Evolutionary conservation across 2,329 filamentous ascomycete species (phyloP).

Genomic region (Aureobasidium pullulans): DNA sequence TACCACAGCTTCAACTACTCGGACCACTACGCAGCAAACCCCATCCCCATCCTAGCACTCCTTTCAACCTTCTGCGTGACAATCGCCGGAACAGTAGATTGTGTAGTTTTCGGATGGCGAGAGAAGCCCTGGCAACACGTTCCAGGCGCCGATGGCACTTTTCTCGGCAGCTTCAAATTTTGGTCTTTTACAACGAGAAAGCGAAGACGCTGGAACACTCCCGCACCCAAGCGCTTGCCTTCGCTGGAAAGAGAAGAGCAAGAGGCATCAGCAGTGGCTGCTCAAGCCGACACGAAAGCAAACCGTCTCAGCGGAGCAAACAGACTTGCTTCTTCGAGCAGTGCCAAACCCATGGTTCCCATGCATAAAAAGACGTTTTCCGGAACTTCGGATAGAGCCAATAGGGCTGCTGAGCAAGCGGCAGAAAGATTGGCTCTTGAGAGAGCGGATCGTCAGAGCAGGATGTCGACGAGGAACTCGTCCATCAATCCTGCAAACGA

Average conservation of each 20-base stretch:
- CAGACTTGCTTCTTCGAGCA: neutral
- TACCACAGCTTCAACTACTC: constrained; percentile 55
- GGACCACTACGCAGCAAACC: constrained; percentile 42
- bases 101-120: constrained; percentile 58
- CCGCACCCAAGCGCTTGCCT: constrained; percentile 1
- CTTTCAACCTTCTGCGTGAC: constrained; percentile 52
- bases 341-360: constrained; percentile 9
- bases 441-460: constrained; percentile 22
- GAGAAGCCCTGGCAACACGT: constrained; percentile 65
- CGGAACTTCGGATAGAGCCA: constrained; percentile 25
- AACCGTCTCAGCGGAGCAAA: neutral
- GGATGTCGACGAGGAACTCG: neutral
- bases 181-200: constrained; percentile 21
- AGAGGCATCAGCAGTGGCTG: neutral
- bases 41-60: constrained; percentile 51
- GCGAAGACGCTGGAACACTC: neutral
- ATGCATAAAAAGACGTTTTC: constrained; percentile 23
- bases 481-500: constrained; percentile 19
- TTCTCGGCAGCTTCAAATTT: constrained; percentile 32
- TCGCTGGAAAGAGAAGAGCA: neutral
- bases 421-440: constrained; percentile 33
- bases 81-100: constrained; percentile 61
- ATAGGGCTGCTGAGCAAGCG: constrained; percentile 29
- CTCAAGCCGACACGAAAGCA: neutral
- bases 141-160: constrained; percentile 35